Base-by-base conservation (phyloP, 2,329 filamentous ascomycete genomes). In the Fusarium oxysporum region DNA sequence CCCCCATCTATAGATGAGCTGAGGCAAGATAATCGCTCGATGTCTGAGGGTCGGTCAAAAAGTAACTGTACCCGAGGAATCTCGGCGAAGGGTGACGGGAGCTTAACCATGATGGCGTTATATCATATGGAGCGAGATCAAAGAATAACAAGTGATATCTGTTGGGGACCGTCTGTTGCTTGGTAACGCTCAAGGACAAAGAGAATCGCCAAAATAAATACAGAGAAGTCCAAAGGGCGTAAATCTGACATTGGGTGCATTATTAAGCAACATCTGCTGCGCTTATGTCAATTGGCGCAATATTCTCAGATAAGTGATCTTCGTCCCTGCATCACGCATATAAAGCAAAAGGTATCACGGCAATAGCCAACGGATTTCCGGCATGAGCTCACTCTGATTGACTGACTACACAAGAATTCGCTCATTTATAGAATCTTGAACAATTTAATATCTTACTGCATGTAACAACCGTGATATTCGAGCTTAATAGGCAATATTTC, bases 11-110 rank as follows among this genome's bases (percentile, higher is more conserved):
- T 10, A n/a, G 54, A 33, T 28, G 44, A n/a, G 19, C 45, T 70
- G 8, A 72, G 54, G 28, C 50, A 33, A 1, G 69, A 65, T n/a
- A 72, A 45, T 13, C 54, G 64, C 32, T 72, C 70, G 11, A 72
- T 72, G 6, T 70, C 65, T 14, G 56, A 55, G 3, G 70, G 59
- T 6, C 65, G 69, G 25, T 72, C 55, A 33, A 72, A 72, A 11
- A 70, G 11, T 10, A 72, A 16, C 10, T 72, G 65, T 5, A 72
- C 41, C 8, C 69, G 45, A 13, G 70, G 32, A 23, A 72, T 72
- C 7, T 72, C 54, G 25, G 40, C 41, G 17, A 72, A 72, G 0
- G 58, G 69, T 3, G 41, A 41, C 4, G 70, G 64, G 4, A 72
- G 69, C 11, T 60, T 37, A 0, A 47, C 55, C 69, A 71, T 72